phyloP scores from a whole-genome alignment of 768 basidiomycete genomes.

The Pleurotus tuber-regium region DNA sequence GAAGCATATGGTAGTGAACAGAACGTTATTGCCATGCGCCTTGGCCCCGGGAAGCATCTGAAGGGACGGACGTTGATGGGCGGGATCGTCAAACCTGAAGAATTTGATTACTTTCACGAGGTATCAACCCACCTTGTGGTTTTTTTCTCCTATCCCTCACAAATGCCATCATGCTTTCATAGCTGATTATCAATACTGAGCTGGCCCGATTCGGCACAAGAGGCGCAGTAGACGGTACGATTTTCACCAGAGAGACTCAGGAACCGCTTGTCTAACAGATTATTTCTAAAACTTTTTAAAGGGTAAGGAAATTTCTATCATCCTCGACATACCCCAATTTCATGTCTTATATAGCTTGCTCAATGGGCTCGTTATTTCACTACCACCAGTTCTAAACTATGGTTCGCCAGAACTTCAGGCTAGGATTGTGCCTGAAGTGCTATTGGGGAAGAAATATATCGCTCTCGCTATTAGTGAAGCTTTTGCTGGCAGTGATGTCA shows the following conservation, averaged over 20 bases:
- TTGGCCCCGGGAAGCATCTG: constrained; percentile 89
- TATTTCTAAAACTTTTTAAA: not conserved
- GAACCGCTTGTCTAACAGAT: not conserved
- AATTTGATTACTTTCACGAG: constrained; percentile 96
- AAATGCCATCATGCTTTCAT: not conserved
- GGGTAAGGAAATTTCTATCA: not conserved
- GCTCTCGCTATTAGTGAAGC: constrained; percentile 92
- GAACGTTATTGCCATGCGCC: constrained; percentile 85
- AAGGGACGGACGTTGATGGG: constrained; percentile 74
- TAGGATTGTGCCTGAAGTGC: constrained; percentile 69
- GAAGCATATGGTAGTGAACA: constrained; percentile 46
- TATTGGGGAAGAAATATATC: constrained; percentile 80
- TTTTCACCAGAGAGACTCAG: not conserved
- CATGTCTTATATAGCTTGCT: constrained; percentile 51
- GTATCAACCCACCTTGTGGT: constrained; percentile 28
- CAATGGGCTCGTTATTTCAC: constrained; percentile 79
- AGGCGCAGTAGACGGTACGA: constrained; percentile 79
- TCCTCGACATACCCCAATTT: too few relatives aligned
- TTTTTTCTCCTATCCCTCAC: not conserved
- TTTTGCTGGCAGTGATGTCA: constrained; percentile 86
- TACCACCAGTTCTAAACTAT: constrained; percentile 89
- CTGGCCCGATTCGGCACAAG: constrained; percentile 80
- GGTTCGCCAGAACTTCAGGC: constrained; percentile 71
- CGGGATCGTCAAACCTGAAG: constrained; percentile 73
- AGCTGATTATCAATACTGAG: constrained; percentile 82